Evolutionary conservation across 805 yeast species (phyloP), one percentile per base, ranked within the genome.

Genomic region (Starmerella riodocensis): DNA sequence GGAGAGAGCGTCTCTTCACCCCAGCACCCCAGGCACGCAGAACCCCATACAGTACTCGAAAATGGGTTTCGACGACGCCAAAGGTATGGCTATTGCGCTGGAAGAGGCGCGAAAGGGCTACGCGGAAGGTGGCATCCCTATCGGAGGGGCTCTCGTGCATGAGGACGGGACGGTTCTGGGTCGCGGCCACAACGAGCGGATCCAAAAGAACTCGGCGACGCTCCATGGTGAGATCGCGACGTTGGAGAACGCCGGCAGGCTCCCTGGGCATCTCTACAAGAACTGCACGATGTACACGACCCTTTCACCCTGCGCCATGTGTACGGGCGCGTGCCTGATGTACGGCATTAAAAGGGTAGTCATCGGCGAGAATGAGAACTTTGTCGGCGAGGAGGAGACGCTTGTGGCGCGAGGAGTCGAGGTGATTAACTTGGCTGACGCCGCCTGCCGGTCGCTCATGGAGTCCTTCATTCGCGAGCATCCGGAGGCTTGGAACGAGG

Each of bases 191-290:
- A 88, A 88, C 60, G 68, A 74, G 76, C 70, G 98, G 52, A 70
- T 88, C 46, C 97, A 88, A 60, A 80, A 82, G 57, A 65, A 69
- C 16, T 78, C 93, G 11, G 74, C 95, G 14, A 82, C 78, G 14
- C 65, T 88, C 42, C 98, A 88, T 53, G 98, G 94, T 17, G 98
- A 88, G 57, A 91, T 82, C 51, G 71, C 86, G 9, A 76, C 94
- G 7, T 66, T 91, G 43, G 95, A 85, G 54, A 76, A 81, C 47
- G 93, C 94, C 17, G 97, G 97, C 6, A 71, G 97, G 53, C 65
- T 91, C 41, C 76, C 77, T 18, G 96, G 86, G 4, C 66, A 68
- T 18, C 73, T 71, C 14, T 88, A 88, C 64, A 80, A 78, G 53
- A 70, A 76, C 46, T 79, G 94, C 51, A 91, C 97, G 18, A 71